A percentile compares a stretch with the other conserved stretches of the same genome.
Conservation (phyloP, 2,329 filamentous ascomycete genomes). For the Arthrobotrys musiformis region DNA sequence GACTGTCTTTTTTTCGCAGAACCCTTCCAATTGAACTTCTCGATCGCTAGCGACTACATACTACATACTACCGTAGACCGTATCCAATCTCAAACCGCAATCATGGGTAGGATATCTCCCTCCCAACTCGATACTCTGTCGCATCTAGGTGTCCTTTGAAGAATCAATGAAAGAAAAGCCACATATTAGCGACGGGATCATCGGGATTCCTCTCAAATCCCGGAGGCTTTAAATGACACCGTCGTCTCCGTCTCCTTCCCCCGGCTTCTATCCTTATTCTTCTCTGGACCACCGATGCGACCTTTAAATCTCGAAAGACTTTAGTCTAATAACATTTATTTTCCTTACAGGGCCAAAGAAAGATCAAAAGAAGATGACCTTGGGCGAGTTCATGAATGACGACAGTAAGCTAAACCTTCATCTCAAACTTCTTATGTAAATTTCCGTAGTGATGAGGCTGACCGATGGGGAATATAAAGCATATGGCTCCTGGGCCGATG, state of each 20-base stretch:
- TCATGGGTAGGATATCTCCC: slow-evolving; percentile 67
- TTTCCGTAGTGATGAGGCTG: background rate
- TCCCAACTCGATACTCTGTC: background rate
- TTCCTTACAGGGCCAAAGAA: slow-evolving; percentile 81
- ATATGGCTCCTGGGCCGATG: slow-evolving; percentile 95
- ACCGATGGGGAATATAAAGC: slow-evolving; percentile 26
- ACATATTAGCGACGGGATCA: slow-evolving; percentile 5
- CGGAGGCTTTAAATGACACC: background rate
- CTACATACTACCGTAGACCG: slow-evolving; percentile 1
- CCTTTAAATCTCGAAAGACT: background rate
- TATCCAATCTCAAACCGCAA: slow-evolving; percentile 63
- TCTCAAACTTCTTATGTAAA: background rate
- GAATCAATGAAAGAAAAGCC: background rate
- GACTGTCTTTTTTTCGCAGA: slow-evolving; percentile 24
- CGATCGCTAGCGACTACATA: slow-evolving; percentile 5
- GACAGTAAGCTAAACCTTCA: slow-evolving; percentile 74
- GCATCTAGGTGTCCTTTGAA: slow-evolving; percentile 16
- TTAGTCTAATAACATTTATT: slow-evolving; percentile 61
- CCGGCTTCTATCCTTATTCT: background rate
- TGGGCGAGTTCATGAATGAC: slow-evolving; percentile 94
- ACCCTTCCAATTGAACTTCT: slow-evolving; percentile 3
- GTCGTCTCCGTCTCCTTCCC: background rate
- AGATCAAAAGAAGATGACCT: slow-evolving; percentile 95
- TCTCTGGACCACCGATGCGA: background rate
- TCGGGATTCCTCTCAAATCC: slow-evolving; percentile 34